Conservation (phyloP, 2,329 filamentous ascomycete species). For the Diaporthe sp. region DNA sequence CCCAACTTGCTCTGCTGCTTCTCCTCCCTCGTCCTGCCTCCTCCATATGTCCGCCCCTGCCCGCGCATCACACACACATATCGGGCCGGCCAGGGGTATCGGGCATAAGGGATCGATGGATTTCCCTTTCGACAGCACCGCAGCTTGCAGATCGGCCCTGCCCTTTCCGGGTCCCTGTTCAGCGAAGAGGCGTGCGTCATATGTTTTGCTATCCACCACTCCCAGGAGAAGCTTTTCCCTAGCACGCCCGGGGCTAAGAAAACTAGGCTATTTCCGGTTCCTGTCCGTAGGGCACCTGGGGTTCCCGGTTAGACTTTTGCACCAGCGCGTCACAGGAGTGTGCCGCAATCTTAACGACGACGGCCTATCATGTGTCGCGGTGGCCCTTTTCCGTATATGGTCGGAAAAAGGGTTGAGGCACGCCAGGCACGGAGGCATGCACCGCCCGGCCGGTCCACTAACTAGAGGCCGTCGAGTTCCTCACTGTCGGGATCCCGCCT, state of each 20-base stretch:
- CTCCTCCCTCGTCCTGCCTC: neutral
- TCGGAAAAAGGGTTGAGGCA: neutral
- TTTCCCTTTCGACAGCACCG: neutral
- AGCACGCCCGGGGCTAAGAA: neutral
- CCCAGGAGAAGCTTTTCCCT: neutral
- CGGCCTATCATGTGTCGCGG: constrained; percentile 10
- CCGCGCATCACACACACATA: neutral
- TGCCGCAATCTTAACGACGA: constrained; percentile 1
- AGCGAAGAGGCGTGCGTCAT: constrained; percentile 4
- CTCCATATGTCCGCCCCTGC: neutral
- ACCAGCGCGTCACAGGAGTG: constrained; percentile 6
- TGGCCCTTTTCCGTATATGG: neutral
- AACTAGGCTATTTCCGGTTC: constrained; percentile 14
- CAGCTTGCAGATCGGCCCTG: neutral
- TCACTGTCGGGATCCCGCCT: neutral
- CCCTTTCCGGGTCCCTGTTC: neutral
- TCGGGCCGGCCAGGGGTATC: neutral
- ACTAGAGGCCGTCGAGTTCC: constrained; percentile 2
- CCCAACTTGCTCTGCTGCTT: neutral
- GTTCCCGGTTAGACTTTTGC: neutral
- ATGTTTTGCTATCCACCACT: neutral
- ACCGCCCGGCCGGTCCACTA: neutral
- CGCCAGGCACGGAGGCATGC: neutral
- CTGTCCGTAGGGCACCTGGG: constrained; percentile 1
- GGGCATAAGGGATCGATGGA: constrained; percentile 3